Evolutionary conservation across 202 grass and related monocot genomes (phyloP).

Genomic region (Schoenoplectus triqueter): DNA sequence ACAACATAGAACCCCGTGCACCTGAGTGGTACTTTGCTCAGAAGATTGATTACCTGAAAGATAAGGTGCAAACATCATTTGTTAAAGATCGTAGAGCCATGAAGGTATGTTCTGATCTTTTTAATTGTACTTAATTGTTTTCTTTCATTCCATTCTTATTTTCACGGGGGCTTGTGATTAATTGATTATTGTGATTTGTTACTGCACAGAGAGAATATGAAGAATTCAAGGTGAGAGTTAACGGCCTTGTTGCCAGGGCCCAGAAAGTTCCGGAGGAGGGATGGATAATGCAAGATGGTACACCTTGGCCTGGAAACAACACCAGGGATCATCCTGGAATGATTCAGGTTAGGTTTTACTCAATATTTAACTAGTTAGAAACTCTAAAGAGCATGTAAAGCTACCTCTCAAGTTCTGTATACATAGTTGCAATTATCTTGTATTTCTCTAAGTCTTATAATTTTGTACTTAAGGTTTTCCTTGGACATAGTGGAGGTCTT

Average conservation of each 20-base stretch:
- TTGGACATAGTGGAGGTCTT: slow-evolving; percentile 84
- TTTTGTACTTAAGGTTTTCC: slow-evolving; percentile 70
- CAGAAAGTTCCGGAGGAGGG: slow-evolving; percentile 87
- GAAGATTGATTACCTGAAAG: slow-evolving; percentile 97
- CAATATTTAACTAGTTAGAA: slow-evolving; percentile 24
- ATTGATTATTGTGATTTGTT: slow-evolving; percentile 20
- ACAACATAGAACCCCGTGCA: slow-evolving; percentile 84
- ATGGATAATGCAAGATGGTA: slow-evolving; percentile 95
- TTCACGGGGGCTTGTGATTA: background rate
- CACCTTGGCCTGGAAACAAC: slow-evolving; percentile 90
- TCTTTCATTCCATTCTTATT: background rate
- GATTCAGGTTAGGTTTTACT: slow-evolving; percentile 61
- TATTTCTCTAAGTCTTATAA: slow-evolving; percentile 39
- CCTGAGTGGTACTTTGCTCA: slow-evolving; percentile 88
- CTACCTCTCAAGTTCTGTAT: slow-evolving; percentile 5
- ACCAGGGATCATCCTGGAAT: slow-evolving; percentile 93
- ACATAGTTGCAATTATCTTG: background rate
- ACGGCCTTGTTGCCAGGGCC: slow-evolving; percentile 76
- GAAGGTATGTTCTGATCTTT: slow-evolving; percentile 63
- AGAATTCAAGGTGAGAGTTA: slow-evolving; percentile 84
- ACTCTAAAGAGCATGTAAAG: slow-evolving; percentile 2
- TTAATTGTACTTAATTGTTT: background rate
- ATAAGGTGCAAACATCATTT: slow-evolving; percentile 85
- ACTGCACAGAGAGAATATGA: slow-evolving; percentile 83
- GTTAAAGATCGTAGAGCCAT: slow-evolving; percentile 93